Evolutionary conservation across 2,329 filamentous ascomycete species (phyloP), one percentile per base, ranked within the genome.

Genomic region (Orbilia quercus): DNA sequence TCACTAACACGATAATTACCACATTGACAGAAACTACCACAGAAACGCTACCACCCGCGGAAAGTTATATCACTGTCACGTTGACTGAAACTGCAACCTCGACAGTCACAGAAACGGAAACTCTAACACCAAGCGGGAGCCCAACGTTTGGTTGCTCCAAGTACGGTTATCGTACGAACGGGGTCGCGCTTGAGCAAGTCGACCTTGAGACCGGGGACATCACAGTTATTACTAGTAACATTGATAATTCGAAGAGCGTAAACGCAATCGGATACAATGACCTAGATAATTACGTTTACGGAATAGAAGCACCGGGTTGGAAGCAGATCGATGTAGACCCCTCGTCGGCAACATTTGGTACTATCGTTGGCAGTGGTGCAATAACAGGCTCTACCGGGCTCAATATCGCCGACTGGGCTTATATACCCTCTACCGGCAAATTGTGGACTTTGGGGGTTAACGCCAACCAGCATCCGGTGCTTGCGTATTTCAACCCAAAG

Each of bases 291-390:
- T 40, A 40, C 12, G 3, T 40, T 12, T 40, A 40, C 36, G 36
- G 36, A 7, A 54, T 54, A 14, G 28, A 22, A 4, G 12, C 12
- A 12, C 12, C 36, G 16, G 50, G 28, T 22, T 50, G 22, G 20
- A 11, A 9, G 4, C 47, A 50, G 28, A 38, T 54, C 14, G 34
- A 54, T 18, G n/a, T 54, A 11, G 38, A 38, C 1, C 50, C 50
- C 2, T 28, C 7, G 2, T 54, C 50, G 14, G 2, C 25, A 1
- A 54, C 12, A 2, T 54, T 38, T n/a, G 50, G 25, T n/a, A 36
- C 20, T 18, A 18, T 54, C 14, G 50, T 54, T 12, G 11, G 9
- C 6, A 18, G 6, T 7, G 50, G 50, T 16, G n/a, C n/a, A n/a
- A n/a, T n/a, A n/a, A 54, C 25, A 1, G 14, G 6, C 36, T 31